Evolutionary conservation across 352 stramenopile species (phyloP).

Genomic region (Phytophthora sansomeana): DNA sequence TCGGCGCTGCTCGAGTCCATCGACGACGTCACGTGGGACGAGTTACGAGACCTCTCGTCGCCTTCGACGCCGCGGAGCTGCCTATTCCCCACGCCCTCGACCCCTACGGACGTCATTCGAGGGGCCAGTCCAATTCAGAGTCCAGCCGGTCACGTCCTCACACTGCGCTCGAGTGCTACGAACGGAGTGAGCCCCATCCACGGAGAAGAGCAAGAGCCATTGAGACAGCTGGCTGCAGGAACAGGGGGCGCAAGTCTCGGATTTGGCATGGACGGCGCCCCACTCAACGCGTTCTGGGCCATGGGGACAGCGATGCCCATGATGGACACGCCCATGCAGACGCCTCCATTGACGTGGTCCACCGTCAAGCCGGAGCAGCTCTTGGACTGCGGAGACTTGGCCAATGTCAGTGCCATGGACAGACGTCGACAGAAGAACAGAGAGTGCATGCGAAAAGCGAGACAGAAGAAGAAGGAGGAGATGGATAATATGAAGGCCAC

Average conservation of each 20-base stretch:
- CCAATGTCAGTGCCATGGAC: constrained; percentile 40
- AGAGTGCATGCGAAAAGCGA: constrained; percentile 51
- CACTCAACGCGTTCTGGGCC: constrained; percentile 2
- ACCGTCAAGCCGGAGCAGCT: constrained; percentile 1
- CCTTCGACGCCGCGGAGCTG: constrained; percentile 2
- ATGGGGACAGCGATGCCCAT: constrained; percentile 10
- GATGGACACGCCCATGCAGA: constrained; percentile 16
- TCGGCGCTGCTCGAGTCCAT: constrained; percentile 18
- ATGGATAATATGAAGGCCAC: constrained; percentile 41
- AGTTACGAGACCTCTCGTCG: constrained; percentile 8
- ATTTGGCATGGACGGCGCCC: constrained; percentile 4
- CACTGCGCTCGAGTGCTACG: constrained; percentile 1
- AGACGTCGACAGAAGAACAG: constrained; percentile 48
- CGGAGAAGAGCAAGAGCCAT: constrained; percentile 20
- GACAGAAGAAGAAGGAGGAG: constrained; percentile 46
- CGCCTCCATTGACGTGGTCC: neutral
- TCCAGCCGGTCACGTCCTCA: constrained; percentile 13
- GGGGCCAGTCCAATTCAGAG: constrained; percentile 26
- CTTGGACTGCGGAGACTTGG: constrained; percentile 25
- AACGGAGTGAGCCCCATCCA: constrained; percentile 13
- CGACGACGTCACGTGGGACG: constrained; percentile 35
- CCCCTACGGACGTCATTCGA: constrained; percentile 16
- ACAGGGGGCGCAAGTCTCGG: neutral
- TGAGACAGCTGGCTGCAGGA: neutral
- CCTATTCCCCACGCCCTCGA: neutral